Percentiles rank a stretch among this genome's conserved stretches.
Conservation (phyloP, 2,329 filamentous ascomycete species). For the Cytospora mali region DNA sequence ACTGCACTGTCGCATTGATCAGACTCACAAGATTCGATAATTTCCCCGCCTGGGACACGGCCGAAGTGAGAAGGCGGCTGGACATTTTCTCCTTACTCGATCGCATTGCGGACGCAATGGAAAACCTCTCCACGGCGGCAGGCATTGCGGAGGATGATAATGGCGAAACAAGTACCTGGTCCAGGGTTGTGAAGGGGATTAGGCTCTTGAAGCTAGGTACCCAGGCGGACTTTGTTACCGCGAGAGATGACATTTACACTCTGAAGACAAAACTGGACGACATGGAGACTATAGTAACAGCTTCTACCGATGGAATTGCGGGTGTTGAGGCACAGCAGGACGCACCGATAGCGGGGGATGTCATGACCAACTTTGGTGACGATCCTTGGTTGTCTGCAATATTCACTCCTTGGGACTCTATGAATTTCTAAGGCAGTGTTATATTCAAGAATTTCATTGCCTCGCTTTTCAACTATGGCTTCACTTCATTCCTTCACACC, state of each 20-base stretch:
- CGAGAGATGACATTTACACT: neutral
- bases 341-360: constrained; percentile 5
- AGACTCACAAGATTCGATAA: constrained; percentile 41
- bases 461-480: neutral
- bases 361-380: constrained; percentile 18
- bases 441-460: neutral
- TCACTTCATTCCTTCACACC: neutral
- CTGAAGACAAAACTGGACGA: neutral
- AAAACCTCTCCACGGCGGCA: neutral
- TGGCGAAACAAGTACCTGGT: constrained; percentile 13
- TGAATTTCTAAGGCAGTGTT: constrained; percentile 19
- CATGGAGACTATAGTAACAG: neutral
- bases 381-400: constrained; percentile 28
- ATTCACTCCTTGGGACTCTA: constrained; percentile 26
- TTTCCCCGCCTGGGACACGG: constrained; percentile 42
- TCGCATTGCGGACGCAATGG: constrained; percentile 29
- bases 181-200: constrained; percentile 6
- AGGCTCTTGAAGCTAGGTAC: constrained; percentile 2
- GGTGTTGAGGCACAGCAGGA: constrained; percentile 16
- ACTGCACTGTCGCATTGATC: constrained; percentile 39
- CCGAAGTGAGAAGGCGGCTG: constrained; percentile 36
- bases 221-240: constrained; percentile 4
- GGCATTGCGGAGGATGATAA: constrained; percentile 20
- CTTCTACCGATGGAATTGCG: neutral
- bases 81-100: constrained; percentile 39